phyloP scores from a whole-genome alignment of 2,329 filamentous ascomycete genomes.

The Pleomassaria siparia region DNA sequence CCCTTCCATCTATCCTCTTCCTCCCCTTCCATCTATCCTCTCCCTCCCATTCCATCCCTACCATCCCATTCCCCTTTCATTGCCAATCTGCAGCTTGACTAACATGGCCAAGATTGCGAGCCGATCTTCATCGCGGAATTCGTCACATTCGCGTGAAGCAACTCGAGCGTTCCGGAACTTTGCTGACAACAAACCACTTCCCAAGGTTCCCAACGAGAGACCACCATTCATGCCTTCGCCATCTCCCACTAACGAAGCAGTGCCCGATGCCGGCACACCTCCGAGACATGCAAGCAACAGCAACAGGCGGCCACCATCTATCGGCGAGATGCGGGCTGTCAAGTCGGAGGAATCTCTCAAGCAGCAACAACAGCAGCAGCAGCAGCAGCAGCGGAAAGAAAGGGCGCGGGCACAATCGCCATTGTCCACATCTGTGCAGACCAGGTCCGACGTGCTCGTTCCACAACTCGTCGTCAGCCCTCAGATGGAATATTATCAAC shows the following conservation, averaged over 20 bases:
- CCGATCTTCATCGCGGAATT: conserved; percentile 41
- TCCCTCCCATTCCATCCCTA: too few relatives aligned
- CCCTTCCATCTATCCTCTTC: too few relatives aligned
- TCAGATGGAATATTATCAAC: conserved; percentile 25
- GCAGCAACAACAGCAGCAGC: too few relatives aligned
- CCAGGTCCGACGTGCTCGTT: conserved; percentile 17
- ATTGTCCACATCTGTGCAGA: conserved; percentile 4
- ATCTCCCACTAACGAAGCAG: conserved; percentile 17
- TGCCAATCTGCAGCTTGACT: too few relatives aligned
- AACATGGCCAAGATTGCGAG: conserved; percentile 39
- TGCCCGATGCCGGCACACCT: conserved; percentile 10
- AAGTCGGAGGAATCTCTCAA: conserved; percentile 23
- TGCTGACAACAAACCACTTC: conserved; percentile 39
- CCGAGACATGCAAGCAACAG: conserved; percentile 18
- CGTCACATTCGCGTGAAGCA: conserved; percentile 37
- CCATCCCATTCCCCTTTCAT: conserved; percentile 12
- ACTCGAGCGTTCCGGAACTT: conserved; percentile 35
- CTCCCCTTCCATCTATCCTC: too few relatives aligned
- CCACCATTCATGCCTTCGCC: conserved; percentile 25
- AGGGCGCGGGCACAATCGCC: conserved; percentile 10
- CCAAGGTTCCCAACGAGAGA: conserved; percentile 33
- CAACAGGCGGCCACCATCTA: conserved; percentile 7
- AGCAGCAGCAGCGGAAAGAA: too few relatives aligned
- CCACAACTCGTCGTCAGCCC: conserved; percentile 12
- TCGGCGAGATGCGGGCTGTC: conserved; percentile 17